phyloP scores from a whole-genome alignment of 2,329 filamentous ascomycete species.

The Exophiala aquamarina region DNA sequence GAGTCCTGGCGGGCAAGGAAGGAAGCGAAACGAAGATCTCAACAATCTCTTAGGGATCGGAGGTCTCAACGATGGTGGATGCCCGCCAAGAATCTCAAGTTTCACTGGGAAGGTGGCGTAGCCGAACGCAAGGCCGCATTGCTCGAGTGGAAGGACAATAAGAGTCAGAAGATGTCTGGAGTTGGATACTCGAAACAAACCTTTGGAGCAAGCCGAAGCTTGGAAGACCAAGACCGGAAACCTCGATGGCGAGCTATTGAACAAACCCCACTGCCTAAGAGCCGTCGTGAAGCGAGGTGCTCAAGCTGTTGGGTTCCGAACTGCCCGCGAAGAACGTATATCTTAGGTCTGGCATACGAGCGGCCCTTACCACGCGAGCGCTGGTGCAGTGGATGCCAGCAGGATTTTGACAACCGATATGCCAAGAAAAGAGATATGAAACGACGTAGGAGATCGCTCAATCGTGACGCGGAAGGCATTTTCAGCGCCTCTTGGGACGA shows the following conservation, averaged over 20 bases:
- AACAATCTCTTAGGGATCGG: constrained; percentile 4
- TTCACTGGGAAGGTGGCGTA: constrained; percentile 9
- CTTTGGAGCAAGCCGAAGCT: too few species aligned
- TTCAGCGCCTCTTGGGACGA: constrained; percentile 9
- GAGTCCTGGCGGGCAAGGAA: constrained; percentile 21
- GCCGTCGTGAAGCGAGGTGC: constrained; percentile 17
- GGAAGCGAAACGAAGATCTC: constrained; percentile 12
- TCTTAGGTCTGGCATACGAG: constrained; percentile 18
- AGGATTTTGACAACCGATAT: constrained; percentile 11
- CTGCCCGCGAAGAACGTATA: constrained; percentile 10
- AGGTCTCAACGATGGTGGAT: constrained; percentile 3
- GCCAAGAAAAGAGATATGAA: constrained; percentile 5
- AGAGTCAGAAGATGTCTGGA: background rate
- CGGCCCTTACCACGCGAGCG: constrained; percentile 15
- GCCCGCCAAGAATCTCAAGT: background rate
- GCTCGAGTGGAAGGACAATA: constrained; percentile 19
- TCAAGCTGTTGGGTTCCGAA: constrained; percentile 20
- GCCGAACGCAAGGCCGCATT: constrained; percentile 15
- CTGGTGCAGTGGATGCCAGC: constrained; percentile 18
- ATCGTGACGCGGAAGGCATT: background rate
- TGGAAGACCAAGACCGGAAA: too few species aligned
- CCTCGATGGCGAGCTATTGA: constrained; percentile 16
- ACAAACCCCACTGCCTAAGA: constrained; percentile 14
- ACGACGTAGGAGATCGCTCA: constrained; percentile 1
- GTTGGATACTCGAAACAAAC: too few species aligned